A percentile compares a stretch with the other conserved stretches of the same genome.
Conservation (phyloP, 108 stramenopile genomes). For the Epipyxis sp. region DNA sequence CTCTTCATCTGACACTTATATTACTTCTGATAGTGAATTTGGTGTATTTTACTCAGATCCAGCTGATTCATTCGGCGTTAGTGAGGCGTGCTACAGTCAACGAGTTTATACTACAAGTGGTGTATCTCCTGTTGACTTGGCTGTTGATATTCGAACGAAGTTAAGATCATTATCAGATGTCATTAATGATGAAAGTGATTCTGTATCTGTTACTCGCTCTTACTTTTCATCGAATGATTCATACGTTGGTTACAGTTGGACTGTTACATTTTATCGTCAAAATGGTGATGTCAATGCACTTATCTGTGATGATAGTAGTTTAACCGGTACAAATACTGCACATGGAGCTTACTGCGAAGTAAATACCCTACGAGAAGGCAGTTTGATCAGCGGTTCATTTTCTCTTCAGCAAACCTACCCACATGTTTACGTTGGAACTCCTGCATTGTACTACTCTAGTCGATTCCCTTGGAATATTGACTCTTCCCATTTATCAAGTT, state of each 20-base stretch:
- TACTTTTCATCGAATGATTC: background rate
- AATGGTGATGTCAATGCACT: constrained; percentile 56
- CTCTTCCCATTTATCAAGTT: constrained; percentile 37
- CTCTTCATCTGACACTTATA: background rate
- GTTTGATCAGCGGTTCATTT: constrained; percentile 53
- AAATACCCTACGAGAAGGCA: constrained; percentile 50
- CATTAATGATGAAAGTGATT: background rate
- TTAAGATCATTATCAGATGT: constrained; percentile 17
- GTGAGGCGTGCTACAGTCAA: constrained; percentile 24
- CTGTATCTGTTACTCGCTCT: background rate
- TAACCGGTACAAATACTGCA: background rate
- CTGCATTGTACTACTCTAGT: constrained; percentile 38
- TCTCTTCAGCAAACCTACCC: constrained; percentile 55
- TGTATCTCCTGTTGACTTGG: background rate
- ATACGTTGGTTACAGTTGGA: constrained; percentile 57
- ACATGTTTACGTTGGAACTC: constrained; percentile 58
- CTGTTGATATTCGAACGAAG: constrained; percentile 27
- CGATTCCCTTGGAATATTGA: constrained; percentile 51
- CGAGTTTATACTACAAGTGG: background rate
- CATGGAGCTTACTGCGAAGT: background rate
- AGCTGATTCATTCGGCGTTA: constrained; percentile 55
- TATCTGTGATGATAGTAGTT: constrained; percentile 39
- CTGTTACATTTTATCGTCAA: constrained; percentile 55
- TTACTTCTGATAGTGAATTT: constrained; percentile 61
- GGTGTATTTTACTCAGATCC: constrained; percentile 70